Evolutionary conservation across 2,329 filamentous ascomycete species (phyloP).

Genomic region (Macrophomina phaseolina): DNA sequence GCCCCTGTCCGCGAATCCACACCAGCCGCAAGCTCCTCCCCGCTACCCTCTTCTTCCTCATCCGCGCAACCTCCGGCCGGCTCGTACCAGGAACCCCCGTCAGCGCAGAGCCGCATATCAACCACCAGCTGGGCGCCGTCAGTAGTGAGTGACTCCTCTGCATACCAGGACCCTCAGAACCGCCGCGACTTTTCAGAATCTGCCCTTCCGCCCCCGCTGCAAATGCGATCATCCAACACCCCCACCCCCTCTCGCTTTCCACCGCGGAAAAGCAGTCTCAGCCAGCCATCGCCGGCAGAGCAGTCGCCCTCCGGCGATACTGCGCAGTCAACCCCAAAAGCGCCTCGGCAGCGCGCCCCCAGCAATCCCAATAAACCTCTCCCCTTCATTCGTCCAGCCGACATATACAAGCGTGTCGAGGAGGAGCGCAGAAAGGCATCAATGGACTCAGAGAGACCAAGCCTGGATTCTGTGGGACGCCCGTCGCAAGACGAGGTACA

Average conservation of each 20-base stretch:
- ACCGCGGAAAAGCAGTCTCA: constrained; percentile 67
- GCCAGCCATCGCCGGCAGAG: constrained; percentile 38
- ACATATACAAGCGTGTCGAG: constrained; percentile 75
- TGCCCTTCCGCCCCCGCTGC: constrained; percentile 57
- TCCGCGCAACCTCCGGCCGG: constrained; percentile 18
- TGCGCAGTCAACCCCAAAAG: constrained; percentile 25
- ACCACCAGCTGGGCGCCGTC: constrained; percentile 40
- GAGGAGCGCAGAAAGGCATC: constrained; percentile 67
- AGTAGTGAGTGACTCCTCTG: constrained; percentile 37
- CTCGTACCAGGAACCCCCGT: neutral
- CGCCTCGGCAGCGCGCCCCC: constrained; percentile 34
- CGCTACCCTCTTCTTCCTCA: constrained; percentile 28
- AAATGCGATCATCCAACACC: constrained; percentile 44
- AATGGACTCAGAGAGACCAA: constrained; percentile 63
- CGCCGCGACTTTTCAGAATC: constrained; percentile 60
- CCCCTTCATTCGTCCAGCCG: constrained; percentile 73
- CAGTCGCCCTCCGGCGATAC: neutral
- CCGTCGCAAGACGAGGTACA: constrained; percentile 33
- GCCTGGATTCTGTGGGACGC: constrained; percentile 57
- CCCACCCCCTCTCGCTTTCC: constrained; percentile 56
- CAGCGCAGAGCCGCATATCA: constrained; percentile 32
- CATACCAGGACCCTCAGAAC: constrained; percentile 43
- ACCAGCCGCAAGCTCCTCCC: constrained; percentile 24
- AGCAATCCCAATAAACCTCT: constrained; percentile 57
- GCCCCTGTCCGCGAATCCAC: neutral